Evolutionary conservation across 2,329 filamentous ascomycete genomes (phyloP).

Genomic region (Alternaria angustiovoidea): DNA sequence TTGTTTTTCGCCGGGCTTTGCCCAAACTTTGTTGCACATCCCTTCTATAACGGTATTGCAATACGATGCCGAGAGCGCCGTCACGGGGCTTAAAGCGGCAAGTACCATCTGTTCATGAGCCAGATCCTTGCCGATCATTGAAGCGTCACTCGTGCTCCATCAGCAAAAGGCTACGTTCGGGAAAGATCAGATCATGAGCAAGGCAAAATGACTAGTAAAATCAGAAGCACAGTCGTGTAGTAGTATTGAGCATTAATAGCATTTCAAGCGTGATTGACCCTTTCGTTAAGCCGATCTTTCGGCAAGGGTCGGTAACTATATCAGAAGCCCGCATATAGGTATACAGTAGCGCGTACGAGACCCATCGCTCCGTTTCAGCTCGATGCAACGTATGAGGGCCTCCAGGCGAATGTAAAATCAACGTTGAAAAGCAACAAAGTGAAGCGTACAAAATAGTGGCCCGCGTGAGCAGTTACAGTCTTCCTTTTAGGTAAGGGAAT

Average conservation of each 20-base stretch:
- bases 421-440: conserved; percentile 15
- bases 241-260: conserved; percentile 18
- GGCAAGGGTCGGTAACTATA: conserved; percentile 26
- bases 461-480: conserved; percentile 55
- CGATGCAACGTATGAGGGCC: conserved; percentile 14
- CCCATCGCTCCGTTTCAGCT: conserved; percentile 26
- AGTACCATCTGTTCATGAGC: conserved; percentile 26
- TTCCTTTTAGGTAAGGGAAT: conserved; percentile 42
- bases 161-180: conserved; percentile 1
- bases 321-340: conserved; percentile 26
- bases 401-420: conserved; percentile 11
- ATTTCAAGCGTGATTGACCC: conserved; percentile 18
- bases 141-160: conserved; percentile 13
- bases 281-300: conserved; percentile 17
- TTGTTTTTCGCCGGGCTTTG: conserved; percentile 1
- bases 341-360: conserved; percentile 24
- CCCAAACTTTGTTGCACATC: conserved; percentile 1
- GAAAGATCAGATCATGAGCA: neutral
- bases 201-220: conserved; percentile 10
- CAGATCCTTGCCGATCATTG: conserved; percentile 16
- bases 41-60: conserved; percentile 9
- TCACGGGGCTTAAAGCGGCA: conserved; percentile 17
- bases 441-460: conserved; percentile 42
- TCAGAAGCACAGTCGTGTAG: conserved; percentile 6
- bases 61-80: conserved; percentile 10